Percentiles rank a stretch among this genome's conserved stretches.
These are phyloP conservation scores for Sugiyamaella qingdaonensis DNA, from an alignment of 805 yeast genomes.

Conservation along the genomic window DNA sequence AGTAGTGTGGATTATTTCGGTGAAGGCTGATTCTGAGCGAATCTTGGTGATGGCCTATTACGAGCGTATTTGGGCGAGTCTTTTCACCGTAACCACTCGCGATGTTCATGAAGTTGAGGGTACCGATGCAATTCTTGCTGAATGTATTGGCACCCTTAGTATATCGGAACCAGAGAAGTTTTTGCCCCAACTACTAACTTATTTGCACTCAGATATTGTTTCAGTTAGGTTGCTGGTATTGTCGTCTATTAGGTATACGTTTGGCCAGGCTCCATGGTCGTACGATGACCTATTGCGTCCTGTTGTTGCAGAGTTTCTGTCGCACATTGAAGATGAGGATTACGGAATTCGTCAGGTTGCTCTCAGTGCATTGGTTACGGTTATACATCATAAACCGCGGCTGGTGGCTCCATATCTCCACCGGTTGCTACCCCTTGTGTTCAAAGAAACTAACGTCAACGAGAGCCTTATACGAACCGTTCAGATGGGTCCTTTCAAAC, in stretches of 20 bases:
- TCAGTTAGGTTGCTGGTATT: constrained; percentile 28
- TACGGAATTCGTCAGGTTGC: constrained; percentile 58
- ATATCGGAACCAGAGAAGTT: constrained; percentile 31
- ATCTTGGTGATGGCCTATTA: not conserved
- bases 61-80: constrained; percentile 20
- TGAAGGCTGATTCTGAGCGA: not conserved
- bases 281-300: constrained; percentile 25
- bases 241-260: constrained; percentile 37
- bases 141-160: constrained; percentile 25
- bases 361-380: constrained; percentile 53
- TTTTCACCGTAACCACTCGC: constrained; percentile 10
- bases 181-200: constrained; percentile 29
- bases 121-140: constrained; percentile 17
- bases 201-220: constrained; percentile 24
- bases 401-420: constrained; percentile 45
- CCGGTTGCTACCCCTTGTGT: constrained; percentile 47
- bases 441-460: constrained; percentile 51
- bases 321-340: constrained; percentile 36
- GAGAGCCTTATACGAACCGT: constrained; percentile 58
- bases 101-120: not conserved
- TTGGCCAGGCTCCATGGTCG: constrained; percentile 29
- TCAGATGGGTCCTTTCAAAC: constrained; percentile 85
- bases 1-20: constrained; percentile 4
- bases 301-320: constrained; percentile 26
- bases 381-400: constrained; percentile 52